Base-by-base conservation (phyloP, 108 stramenopile species). In the Schizochytrium sp. region DNA sequence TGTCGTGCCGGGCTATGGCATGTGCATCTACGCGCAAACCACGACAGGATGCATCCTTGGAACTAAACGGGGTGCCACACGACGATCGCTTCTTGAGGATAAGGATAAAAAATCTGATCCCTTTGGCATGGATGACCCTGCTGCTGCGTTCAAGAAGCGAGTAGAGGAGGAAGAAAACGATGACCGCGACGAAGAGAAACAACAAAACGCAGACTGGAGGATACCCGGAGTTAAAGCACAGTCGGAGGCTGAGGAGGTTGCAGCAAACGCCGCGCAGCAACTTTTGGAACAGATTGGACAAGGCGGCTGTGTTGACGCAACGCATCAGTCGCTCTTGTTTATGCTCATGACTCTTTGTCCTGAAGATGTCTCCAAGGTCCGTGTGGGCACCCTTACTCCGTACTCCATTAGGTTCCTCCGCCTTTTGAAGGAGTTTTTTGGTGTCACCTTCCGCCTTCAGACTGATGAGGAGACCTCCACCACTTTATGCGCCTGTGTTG, bases 341-440 rank as follows among this genome's bases (percentile, higher is more conserved):
- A 83, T 98, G 19, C 95, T 97, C 92, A 99, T 99, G 98, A 97
- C 96, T 61, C 92, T 98, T 45, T 95, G 96, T 44, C 97, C 99
- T 0, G 98, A 99, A 91, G 99, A 99, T 93, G 99, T 93, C 57
- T 92, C 91, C 41, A 47, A 87, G 41, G 88, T 89, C 45, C 88
- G 92, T 2, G 40, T 92, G 10, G 92, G 90, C 4, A 61, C 38
- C 2, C 89, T 94, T 46, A 87, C 93, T 3, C 49, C 45, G 59
- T 90, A 91, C 56, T 88, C 90, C 45, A 60, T 94, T 12, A 72
- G 55, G 28, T 91, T 90, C 19, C 89, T 94, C 44, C 93, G 90
- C 50, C 90, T 93, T 28, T 28, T 93, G 8, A 59, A 92, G 42
- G 92, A 93, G 28, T 89, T 93, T 41, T 93, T 94, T 40, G 93